These are phyloP conservation scores for Nicotiana obtusifolia DNA, from an alignment of 257 asterid genomes.

Conservation along the genomic window DNA sequence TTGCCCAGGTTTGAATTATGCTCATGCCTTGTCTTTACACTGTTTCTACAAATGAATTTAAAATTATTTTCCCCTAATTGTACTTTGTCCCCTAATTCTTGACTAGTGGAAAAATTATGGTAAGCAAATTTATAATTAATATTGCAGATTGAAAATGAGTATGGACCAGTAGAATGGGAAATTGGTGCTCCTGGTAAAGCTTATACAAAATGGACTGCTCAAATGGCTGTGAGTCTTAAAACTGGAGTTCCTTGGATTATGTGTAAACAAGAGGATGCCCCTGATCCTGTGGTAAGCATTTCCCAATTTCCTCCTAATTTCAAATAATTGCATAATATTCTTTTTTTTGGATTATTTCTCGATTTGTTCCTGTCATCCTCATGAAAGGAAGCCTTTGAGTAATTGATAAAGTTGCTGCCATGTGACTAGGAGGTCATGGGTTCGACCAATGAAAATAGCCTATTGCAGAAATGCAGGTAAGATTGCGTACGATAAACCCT, in stretches of 20 bases:
- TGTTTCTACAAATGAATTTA: not conserved
- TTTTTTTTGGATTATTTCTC: not conserved
- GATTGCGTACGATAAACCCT: too few relatives aligned
- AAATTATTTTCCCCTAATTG: not conserved
- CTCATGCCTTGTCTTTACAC: not conserved
- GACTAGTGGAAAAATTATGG: not conserved
- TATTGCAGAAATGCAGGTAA: too few relatives aligned
- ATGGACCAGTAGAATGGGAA: conserved; percentile 88
- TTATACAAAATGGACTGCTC: conserved; percentile 81
- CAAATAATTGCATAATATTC: not conserved
- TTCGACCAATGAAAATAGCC: too few relatives aligned
- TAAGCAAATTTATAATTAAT: not conserved
- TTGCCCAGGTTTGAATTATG: conserved; percentile 48
- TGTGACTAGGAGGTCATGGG: too few relatives aligned
- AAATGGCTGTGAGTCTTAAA: conserved; percentile 72
- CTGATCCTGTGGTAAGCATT: conserved; percentile 68
- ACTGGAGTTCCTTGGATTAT: conserved; percentile 98
- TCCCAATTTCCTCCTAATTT: not conserved
- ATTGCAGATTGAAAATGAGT: conserved; percentile 86
- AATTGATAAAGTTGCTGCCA: too few relatives aligned
- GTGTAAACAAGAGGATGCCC: conserved; percentile 98
- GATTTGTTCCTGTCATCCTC: not conserved
- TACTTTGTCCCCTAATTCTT: not conserved
- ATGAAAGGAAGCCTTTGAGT: too few relatives aligned
- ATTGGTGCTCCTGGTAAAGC: conserved; percentile 93